Evolutionary conservation across 441 rosid genomes (phyloP).

Genomic region (Populus hybrid): DNA sequence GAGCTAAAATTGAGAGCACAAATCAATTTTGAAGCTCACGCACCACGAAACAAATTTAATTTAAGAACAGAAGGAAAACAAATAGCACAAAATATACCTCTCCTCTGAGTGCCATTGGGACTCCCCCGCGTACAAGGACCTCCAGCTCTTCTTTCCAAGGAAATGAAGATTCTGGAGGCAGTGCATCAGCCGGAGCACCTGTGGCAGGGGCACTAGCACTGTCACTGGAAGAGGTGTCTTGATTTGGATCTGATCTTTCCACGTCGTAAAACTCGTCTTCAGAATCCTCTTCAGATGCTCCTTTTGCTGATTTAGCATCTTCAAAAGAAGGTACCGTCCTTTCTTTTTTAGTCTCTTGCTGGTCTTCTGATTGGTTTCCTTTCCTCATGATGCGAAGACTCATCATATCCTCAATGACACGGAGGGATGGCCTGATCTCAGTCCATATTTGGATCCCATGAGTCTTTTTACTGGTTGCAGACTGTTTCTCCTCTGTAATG

Average conservation of each 20-base stretch:
- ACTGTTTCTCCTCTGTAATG: slow-evolving; percentile 32
- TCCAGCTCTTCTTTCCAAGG: slow-evolving; percentile 96
- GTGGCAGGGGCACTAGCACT: slow-evolving; percentile 26
- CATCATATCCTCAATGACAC: slow-evolving; percentile 81
- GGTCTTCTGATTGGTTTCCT: slow-evolving; percentile 39
- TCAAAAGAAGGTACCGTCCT: slow-evolving; percentile 41
- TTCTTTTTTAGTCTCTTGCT: slow-evolving; percentile 42
- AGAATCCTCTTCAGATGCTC: slow-evolving; percentile 80
- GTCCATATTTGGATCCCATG: slow-evolving; percentile 74
- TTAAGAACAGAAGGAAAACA: not conserved
- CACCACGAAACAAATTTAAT: slow-evolving; percentile 6
- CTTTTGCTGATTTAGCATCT: slow-evolving; percentile 61
- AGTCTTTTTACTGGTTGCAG: slow-evolving; percentile 30
- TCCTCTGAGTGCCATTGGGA: slow-evolving; percentile 98
- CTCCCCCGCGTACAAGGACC: slow-evolving; percentile 97
- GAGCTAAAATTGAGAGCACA: slow-evolving; percentile 55
- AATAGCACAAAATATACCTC: slow-evolving; percentile 56
- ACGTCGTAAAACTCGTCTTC: slow-evolving; percentile 98
- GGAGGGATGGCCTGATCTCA: slow-evolving; percentile 72
- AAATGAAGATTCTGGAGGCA: slow-evolving; percentile 38
- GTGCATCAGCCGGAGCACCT: slow-evolving; percentile 39
- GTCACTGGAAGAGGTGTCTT: slow-evolving; percentile 56
- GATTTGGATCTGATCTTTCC: slow-evolving; percentile 78
- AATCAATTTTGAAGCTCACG: slow-evolving; percentile 9
- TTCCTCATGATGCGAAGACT: slow-evolving; percentile 72